Base-by-base conservation (phyloP, 306 rosid genomes). In the Calophaca sinica region DNA sequence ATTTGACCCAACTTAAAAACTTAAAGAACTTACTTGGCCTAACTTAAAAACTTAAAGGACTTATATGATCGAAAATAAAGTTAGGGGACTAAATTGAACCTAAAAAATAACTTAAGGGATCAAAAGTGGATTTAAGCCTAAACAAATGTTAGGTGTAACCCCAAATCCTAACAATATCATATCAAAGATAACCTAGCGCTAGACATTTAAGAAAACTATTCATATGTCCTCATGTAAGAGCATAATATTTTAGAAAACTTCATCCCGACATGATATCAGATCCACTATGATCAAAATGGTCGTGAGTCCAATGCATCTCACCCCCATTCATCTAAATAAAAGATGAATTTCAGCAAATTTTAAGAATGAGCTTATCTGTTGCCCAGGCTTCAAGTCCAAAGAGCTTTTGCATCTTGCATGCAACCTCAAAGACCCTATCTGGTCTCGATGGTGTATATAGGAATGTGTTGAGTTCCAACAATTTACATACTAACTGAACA, bases 381-480 rank as follows among this genome's bases (percentile, higher is more conserved):
- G 31, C 29, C 26, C 58, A 6, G 29, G 59, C 73, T 45, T 66
- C 57, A 66, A 66, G 5, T 13, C 15, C n/a, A 32, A 48, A 33
- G 45, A 33, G 45, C 5, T 28, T 14, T 11, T 48, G 44, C 72
- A 31, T 46, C 44, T 48, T 20, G 26, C 26, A 20, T 31, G 9
- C 36, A 5, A 29, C 26, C 62, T 42, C 60, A 31, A 75, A 52
- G 31, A 10, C 46, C 12, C 2, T 7, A 54, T 26, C 6, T 41
- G 9, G 45, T 44, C 58, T 44, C 26, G 8, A 55, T 54, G 11
- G 29, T 7, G 12, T 2, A 26, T 0, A 2, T 26, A 39, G 4
- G 38, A 58, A 54, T 38, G 5, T 6, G 73, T 68, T 57, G 42
- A 9, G 20, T 31, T 72, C 14, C 45, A 72, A 29, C 12, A 70